These are phyloP conservation scores for Fragaria iinumae DNA, from an alignment of 306 rosid genomes.

Conservation along the genomic window DNA sequence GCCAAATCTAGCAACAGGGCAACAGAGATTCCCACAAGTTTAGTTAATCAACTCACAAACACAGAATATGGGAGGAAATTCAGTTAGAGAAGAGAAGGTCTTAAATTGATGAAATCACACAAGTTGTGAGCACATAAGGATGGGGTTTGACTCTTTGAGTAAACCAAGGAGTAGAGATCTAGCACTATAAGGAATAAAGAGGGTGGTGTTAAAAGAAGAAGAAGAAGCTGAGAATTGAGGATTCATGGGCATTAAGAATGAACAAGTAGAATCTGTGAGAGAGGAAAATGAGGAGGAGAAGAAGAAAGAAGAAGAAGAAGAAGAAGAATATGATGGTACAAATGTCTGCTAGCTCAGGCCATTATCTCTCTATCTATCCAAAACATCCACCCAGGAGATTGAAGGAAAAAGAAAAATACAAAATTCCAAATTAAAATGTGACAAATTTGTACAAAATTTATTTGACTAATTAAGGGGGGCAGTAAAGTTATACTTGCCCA, in stretches of 20 bases:
- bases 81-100: conserved; percentile 18
- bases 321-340: conserved; percentile 39
- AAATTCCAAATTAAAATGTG: neutral
- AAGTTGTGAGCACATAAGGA: conserved; percentile 34
- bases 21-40: conserved; percentile 52
- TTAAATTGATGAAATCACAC: conserved; percentile 35
- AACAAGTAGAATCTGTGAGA: conserved; percentile 32
- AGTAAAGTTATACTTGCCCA: conserved; percentile 56
- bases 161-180: conserved; percentile 25
- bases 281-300: conserved; percentile 15
- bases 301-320: conserved; percentile 27
- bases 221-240: conserved; percentile 30
- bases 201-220: conserved; percentile 10
- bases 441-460: neutral
- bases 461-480: conserved; percentile 26
- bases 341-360: conserved; percentile 46
- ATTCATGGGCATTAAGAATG: conserved; percentile 39
- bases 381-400: conserved; percentile 45
- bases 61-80: conserved; percentile 30
- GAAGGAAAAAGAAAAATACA: neutral
- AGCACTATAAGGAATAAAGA: conserved; percentile 25
- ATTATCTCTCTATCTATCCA: conserved; percentile 49
- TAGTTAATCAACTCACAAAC: conserved; percentile 32
- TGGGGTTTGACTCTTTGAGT: conserved; percentile 28
- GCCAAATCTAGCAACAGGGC: conserved; percentile 47